Conservation (phyloP, 495 filamentous ascomycete genomes). For the Cudoniella acicularis region DNA sequence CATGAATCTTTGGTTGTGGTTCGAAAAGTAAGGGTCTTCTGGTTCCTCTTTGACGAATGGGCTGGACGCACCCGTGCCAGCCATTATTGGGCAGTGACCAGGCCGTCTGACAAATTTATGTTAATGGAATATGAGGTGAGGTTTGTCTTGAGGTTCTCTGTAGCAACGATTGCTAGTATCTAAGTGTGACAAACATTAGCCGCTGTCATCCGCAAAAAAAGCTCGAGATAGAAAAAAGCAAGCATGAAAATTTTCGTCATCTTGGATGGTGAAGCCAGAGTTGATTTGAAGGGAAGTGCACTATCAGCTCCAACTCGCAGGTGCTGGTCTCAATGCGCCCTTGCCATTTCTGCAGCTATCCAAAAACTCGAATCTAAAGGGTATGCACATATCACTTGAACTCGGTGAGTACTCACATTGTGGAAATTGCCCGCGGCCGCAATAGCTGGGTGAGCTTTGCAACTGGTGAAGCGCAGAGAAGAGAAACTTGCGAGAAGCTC, state of each 20-base stretch:
- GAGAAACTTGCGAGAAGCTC: background rate
- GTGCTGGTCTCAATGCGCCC: no score
- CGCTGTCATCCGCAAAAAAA: background rate
- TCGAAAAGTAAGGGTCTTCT: conserved; percentile 58
- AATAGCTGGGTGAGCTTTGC: background rate
- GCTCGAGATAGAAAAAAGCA: background rate
- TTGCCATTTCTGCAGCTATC: background rate
- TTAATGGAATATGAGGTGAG: conserved; percentile 4
- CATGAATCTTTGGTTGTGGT: conserved; percentile 38
- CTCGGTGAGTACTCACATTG: background rate
- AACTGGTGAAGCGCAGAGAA: background rate
- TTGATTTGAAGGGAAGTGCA: background rate
- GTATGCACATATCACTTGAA: background rate
- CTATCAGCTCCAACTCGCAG: no score
- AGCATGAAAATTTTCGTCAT: conserved; percentile 4
- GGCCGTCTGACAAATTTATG: conserved; percentile 8
- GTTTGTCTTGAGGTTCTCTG: conserved; percentile 14
- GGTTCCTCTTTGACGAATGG: conserved; percentile 79
- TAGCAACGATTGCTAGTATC: conserved; percentile 14
- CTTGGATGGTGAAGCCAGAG: background rate
- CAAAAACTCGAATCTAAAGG: background rate
- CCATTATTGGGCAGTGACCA: conserved; percentile 23
- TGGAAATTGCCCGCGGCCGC: background rate
- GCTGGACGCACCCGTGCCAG: conserved; percentile 39
- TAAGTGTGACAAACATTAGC: conserved; percentile 26